Evolutionary conservation across 768 basidiomycete genomes (phyloP).

Genomic region (Neoboletus subvelutipes): DNA sequence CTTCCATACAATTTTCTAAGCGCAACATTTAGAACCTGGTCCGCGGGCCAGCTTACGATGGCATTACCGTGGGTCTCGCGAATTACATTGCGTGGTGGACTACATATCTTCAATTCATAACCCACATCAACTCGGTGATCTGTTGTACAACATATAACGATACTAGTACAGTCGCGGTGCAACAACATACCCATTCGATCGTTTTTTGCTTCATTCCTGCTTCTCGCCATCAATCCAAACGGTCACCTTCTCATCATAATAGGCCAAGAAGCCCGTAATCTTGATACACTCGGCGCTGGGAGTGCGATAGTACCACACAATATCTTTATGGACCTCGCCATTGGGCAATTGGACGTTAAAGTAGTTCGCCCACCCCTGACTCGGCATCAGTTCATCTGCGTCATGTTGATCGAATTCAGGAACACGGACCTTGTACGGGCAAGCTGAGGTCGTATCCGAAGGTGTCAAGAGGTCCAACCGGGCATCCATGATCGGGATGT

Average conservation of each 20-base stretch:
- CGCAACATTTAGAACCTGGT: slow-evolving; percentile 7
- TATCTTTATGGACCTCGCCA: slow-evolving; percentile 43
- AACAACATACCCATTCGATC: background rate
- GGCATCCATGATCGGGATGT: slow-evolving; percentile 59
- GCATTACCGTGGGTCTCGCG: slow-evolving; percentile 12
- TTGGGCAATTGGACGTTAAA: slow-evolving; percentile 49
- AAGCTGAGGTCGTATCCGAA: slow-evolving; percentile 47
- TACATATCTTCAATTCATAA: background rate
- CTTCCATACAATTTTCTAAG: background rate
- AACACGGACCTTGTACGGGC: slow-evolving; percentile 61
- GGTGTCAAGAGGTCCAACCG: slow-evolving; percentile 48
- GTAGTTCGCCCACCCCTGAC: slow-evolving; percentile 59
- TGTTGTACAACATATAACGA: slow-evolving; percentile 4
- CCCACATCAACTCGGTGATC: background rate
- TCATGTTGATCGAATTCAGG: background rate
- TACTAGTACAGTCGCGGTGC: background rate
- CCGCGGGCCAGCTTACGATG: slow-evolving; percentile 17
- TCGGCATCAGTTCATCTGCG: background rate
- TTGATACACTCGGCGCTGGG: slow-evolving; percentile 50
- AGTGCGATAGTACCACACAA: slow-evolving; percentile 66
- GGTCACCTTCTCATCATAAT: slow-evolving; percentile 68
- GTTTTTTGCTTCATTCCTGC: slow-evolving; percentile 36
- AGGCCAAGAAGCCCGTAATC: slow-evolving; percentile 53
- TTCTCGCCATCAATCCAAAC: slow-evolving; percentile 62
- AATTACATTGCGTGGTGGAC: background rate